These are phyloP conservation scores for Diaporthe vexans DNA, from an alignment of 2,329 filamentous ascomycete species.

Conservation along the genomic window DNA sequence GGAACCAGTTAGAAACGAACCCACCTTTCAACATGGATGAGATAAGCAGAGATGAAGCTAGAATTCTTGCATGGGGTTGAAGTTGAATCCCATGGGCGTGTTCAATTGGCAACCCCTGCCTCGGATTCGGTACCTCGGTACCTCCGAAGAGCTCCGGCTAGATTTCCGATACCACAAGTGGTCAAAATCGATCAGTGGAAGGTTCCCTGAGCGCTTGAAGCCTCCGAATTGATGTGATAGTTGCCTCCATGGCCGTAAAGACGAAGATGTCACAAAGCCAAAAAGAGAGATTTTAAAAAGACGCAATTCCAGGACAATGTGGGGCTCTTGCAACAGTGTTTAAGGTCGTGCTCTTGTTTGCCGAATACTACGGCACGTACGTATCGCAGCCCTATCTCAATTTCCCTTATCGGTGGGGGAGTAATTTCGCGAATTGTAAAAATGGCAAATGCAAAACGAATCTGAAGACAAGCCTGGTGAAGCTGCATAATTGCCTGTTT, in stretches of 20 bases:
- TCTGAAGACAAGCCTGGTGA: neutral
- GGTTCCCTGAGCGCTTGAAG: neutral
- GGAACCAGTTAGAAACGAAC: no score
- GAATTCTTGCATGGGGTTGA: neutral
- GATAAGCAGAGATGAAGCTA: neutral
- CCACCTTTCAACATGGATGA: no score
- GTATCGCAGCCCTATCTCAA: neutral
- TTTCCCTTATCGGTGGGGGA: constrained; percentile 12
- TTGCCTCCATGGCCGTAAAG: neutral
- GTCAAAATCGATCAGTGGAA: neutral
- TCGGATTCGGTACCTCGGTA: neutral
- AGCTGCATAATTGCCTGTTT: neutral
- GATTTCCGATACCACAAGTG: neutral
- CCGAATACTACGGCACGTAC: neutral
- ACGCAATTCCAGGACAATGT: neutral
- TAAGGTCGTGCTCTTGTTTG: neutral
- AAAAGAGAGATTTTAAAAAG: no score
- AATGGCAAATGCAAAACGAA: neutral
- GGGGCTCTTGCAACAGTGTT: neutral
- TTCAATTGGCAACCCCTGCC: neutral
- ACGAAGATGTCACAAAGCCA: neutral
- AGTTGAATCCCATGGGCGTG: neutral
- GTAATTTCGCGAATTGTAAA: constrained; percentile 16
- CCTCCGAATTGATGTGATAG: neutral
- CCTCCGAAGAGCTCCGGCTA: neutral